These are phyloP conservation scores for Neofusicoccum ribis DNA, from an alignment of 2,329 filamentous ascomycete species.

Conservation along the genomic window DNA sequence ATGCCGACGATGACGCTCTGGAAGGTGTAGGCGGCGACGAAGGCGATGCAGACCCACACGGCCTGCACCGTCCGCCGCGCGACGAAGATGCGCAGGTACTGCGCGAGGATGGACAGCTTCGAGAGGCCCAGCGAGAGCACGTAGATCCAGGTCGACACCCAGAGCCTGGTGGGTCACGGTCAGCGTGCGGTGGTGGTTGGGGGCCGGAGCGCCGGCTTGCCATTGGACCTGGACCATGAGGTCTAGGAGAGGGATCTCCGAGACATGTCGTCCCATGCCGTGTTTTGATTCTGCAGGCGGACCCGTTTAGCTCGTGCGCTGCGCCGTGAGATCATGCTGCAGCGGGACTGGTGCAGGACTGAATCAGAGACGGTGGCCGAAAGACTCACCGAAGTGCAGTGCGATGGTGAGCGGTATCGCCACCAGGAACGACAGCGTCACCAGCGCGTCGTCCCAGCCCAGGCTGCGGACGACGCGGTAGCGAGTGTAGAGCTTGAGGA, in stretches of 20 bases:
- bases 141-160: conserved; percentile 36
- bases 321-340: not conserved
- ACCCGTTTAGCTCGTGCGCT: not conserved
- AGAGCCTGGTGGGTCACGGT: conserved; percentile 24
- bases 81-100: conserved; percentile 33
- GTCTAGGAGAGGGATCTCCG: not conserved
- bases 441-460: conserved; percentile 10
- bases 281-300: conserved; percentile 4
- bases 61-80: conserved; percentile 24
- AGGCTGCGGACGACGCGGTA: conserved; percentile 2
- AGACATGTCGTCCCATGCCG: not conserved
- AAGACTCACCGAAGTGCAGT: conserved; percentile 1
- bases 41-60: conserved; percentile 24
- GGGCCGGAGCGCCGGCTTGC: not conserved
- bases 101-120: conserved; percentile 31
- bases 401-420: conserved; percentile 1
- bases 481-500: conserved; percentile 1
- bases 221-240: not conserved
- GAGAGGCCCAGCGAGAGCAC: conserved; percentile 32
- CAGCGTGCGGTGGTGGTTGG: not conserved
- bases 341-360: not conserved
- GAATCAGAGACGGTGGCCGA: not conserved
- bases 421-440: not conserved
- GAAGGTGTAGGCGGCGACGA: not conserved
- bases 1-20: conserved; percentile 23